Percentiles rank a stretch among this genome's conserved stretches.
Conservation (phyloP, 345 rosid genomes). For the Eucalyptus rudis region DNA sequence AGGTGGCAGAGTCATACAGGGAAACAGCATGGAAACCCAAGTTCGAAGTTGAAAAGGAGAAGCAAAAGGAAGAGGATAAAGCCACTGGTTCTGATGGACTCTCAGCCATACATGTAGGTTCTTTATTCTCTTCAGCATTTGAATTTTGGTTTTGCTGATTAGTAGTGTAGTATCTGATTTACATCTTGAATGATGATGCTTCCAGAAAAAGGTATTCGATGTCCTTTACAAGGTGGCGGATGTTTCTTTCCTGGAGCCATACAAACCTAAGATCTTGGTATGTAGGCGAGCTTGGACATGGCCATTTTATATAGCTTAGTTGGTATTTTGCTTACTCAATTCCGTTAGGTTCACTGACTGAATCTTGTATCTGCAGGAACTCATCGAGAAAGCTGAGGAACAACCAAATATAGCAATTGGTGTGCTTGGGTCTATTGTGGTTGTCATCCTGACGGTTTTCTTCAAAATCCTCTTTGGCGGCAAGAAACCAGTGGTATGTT, state of each 20-base stretch:
- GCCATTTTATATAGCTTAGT: neutral
- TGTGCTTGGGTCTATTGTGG: constrained; percentile 13
- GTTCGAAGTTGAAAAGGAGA: constrained; percentile 31
- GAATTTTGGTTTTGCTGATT: neutral
- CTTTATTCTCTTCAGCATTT: neutral
- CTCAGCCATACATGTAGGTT: constrained; percentile 21
- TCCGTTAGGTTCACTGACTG: neutral
- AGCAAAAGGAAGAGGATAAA: constrained; percentile 31
- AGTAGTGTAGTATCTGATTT: neutral
- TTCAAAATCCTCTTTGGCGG: constrained; percentile 19
- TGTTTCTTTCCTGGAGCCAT: constrained; percentile 1
- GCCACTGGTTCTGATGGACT: constrained; percentile 15
- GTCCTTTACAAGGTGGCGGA: constrained; percentile 14
- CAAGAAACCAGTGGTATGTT: constrained; percentile 5
- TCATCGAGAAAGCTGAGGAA: constrained; percentile 36
- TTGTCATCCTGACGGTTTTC: constrained; percentile 12
- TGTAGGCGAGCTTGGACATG: neutral
- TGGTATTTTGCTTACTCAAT: neutral
- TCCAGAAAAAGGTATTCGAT: constrained; percentile 8
- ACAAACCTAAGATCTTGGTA: constrained; percentile 11
- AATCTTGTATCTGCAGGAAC: constrained; percentile 8
- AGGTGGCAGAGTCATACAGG: constrained; percentile 19
- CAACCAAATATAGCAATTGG: constrained; percentile 34
- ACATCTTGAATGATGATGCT: neutral
- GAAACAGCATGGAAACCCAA: constrained; percentile 35